These are phyloP conservation scores for Dorcoceras hygrometricum DNA, from an alignment of 257 asterid genomes.

Conservation along the genomic window DNA sequence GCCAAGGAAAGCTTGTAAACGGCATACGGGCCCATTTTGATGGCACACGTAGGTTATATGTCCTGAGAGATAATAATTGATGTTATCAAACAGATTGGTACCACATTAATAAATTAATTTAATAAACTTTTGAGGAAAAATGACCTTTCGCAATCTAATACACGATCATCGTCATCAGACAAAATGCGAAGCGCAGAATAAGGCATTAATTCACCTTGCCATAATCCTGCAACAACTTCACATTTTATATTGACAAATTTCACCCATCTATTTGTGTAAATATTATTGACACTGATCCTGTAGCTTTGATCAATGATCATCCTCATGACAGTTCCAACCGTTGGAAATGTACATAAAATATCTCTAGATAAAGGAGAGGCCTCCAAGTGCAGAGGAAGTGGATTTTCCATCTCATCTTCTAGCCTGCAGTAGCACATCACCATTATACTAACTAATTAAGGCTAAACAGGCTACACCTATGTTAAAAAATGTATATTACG, in stretches of 20 bases:
- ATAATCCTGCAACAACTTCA: slow-evolving; percentile 46
- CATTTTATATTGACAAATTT: slow-evolving; percentile 47
- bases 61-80: slow-evolving; percentile 37
- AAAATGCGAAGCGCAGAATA: slow-evolving; percentile 59
- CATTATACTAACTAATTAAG: slow-evolving; percentile 1
- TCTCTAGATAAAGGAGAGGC: slow-evolving; percentile 58
- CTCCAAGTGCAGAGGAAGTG: slow-evolving; percentile 67
- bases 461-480: neutral
- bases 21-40: slow-evolving; percentile 65
- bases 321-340: slow-evolving; percentile 76
- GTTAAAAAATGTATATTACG: neutral
- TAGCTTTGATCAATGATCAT: slow-evolving; percentile 43
- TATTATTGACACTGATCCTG: slow-evolving; percentile 41
- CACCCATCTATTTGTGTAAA: slow-evolving; percentile 68
- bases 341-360: slow-evolving; percentile 58
- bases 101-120: neutral
- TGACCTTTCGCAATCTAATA: slow-evolving; percentile 55
- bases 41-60: slow-evolving; percentile 42
- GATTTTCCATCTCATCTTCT: slow-evolving; percentile 57
- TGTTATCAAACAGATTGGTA: slow-evolving; percentile 4
- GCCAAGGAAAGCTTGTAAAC: slow-evolving; percentile 60
- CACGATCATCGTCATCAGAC: slow-evolving; percentile 50
- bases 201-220: slow-evolving; percentile 69
- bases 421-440: slow-evolving; percentile 44
- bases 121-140: slow-evolving; percentile 27